phyloP scores from a whole-genome alignment of 768 basidiomycete species.

The Termitomyces sp. region DNA sequence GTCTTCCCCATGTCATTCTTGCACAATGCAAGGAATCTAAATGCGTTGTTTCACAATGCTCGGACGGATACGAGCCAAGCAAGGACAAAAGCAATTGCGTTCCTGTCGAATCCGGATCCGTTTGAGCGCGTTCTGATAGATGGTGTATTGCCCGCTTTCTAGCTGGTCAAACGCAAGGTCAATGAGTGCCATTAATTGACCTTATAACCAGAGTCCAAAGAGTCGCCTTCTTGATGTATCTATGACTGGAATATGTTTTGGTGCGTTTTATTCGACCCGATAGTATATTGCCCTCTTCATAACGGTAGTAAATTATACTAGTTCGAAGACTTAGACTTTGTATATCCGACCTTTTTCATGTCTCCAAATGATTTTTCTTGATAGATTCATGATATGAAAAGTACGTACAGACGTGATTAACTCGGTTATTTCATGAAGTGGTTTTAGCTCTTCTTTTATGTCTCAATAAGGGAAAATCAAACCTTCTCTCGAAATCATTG shows the following conservation, averaged over 20 bases:
- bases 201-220: background rate
- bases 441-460: background rate
- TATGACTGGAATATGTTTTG: background rate
- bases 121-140: background rate
- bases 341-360: background rate
- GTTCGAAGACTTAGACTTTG: background rate
- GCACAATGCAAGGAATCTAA: background rate
- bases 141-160: background rate
- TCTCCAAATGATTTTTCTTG: background rate
- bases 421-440: background rate
- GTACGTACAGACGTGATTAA: background rate
- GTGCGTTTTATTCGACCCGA: background rate
- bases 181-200: background rate
- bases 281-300: background rate
- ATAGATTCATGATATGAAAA: background rate
- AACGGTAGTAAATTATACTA: background rate
- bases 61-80: background rate
- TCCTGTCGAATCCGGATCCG: background rate
- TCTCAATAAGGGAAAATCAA: background rate
- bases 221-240: background rate
- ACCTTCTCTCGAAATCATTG: background rate
- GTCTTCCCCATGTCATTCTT: slow-evolving; percentile 3
- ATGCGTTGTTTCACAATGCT: background rate
- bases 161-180: background rate
- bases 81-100: background rate